Conservation (phyloP, 108 stramenopile species). For the Nitzschia sp. region DNA sequence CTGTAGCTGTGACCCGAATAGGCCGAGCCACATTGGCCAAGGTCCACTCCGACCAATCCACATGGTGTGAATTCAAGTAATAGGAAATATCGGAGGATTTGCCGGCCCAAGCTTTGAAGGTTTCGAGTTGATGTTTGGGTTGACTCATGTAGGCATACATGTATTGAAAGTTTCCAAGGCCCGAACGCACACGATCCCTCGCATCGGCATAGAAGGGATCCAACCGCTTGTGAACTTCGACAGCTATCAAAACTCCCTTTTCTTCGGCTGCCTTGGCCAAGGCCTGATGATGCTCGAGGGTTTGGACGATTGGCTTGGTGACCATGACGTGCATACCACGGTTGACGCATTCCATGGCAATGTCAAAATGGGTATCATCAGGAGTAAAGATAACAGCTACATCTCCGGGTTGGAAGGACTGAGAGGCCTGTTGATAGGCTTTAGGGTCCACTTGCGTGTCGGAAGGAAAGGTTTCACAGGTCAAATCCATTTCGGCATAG, state of each 20-base stretch:
- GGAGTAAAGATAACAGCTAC: slow-evolving; percentile 97
- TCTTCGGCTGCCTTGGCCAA: slow-evolving; percentile 81
- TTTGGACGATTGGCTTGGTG: slow-evolving; percentile 98
- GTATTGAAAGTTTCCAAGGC: slow-evolving; percentile 93
- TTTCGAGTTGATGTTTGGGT: slow-evolving; percentile 99
- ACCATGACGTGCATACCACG: slow-evolving; percentile 97
- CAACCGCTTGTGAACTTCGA: slow-evolving; percentile 97
- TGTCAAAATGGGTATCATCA: slow-evolving; percentile 98
- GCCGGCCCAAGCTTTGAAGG: slow-evolving; percentile 99
- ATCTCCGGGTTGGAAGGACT: slow-evolving; percentile 81
- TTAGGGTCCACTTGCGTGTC: slow-evolving; percentile 82
- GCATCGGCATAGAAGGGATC: slow-evolving; percentile 99
- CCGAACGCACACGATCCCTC: slow-evolving; percentile 81
- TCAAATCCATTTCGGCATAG: slow-evolving; percentile 86
- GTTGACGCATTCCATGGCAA: slow-evolving; percentile 88
- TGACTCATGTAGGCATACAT: slow-evolving; percentile 99
- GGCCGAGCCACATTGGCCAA: slow-evolving; percentile 85
- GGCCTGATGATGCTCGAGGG: slow-evolving; percentile 79
- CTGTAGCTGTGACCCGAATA: slow-evolving; percentile 89
- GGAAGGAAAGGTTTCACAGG: slow-evolving; percentile 91
- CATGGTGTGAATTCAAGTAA: slow-evolving; percentile 98
- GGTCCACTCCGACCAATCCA: slow-evolving; percentile 99
- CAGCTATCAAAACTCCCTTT: slow-evolving; percentile 85
- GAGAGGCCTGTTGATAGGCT: slow-evolving; percentile 77
- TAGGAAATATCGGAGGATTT: slow-evolving; percentile 97